Evolutionary conservation across 495 filamentous ascomycete genomes (phyloP).

Genomic region (Talaromyces proteolyticus): DNA sequence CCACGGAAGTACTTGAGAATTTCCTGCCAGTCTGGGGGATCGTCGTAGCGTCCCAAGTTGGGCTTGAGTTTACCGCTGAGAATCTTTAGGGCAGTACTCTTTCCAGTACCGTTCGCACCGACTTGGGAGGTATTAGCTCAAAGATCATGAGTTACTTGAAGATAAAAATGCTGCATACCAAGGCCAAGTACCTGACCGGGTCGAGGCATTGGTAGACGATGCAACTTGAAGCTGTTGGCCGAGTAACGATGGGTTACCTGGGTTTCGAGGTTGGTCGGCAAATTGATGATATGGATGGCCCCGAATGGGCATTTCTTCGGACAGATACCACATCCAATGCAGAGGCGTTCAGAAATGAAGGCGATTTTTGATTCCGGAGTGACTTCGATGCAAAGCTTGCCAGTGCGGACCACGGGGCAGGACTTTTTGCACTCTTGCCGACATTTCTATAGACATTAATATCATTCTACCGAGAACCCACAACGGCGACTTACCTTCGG

Average conservation of each 20-base stretch:
- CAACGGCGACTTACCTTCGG: conserved; percentile 63
- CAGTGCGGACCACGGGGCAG: conserved; percentile 94
- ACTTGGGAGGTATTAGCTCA: conserved; percentile 37
- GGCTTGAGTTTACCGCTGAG: conserved; percentile 97
- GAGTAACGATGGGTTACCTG: conserved; percentile 98
- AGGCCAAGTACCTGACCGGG: conserved; percentile 96
- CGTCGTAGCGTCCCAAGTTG: conserved; percentile 89
- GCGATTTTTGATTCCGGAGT: conserved; percentile 85
- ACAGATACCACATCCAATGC: conserved; percentile 98
- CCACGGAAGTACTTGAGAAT: conserved; percentile 97
- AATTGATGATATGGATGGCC: conserved; percentile 98
- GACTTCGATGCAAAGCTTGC: conserved; percentile 97
- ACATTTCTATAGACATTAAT: conserved; percentile 60
- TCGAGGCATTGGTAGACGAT: conserved; percentile 88
- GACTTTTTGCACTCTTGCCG: conserved; percentile 99
- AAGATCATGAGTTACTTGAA: neutral
- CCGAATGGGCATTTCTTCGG: conserved; percentile 99
- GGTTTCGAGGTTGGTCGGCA: conserved; percentile 96
- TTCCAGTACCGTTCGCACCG: conserved; percentile 98
- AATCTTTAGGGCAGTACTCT: conserved; percentile 97
- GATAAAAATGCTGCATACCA: conserved; percentile 2
- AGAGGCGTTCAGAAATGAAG: conserved; percentile 92
- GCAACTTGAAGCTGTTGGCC: conserved; percentile 99
- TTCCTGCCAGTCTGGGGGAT: conserved; percentile 98
- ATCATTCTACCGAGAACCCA: neutral